phyloP scores from a whole-genome alignment of 1,284 basidiomycete species.

The Ceratobasidium papillatum region DNA sequence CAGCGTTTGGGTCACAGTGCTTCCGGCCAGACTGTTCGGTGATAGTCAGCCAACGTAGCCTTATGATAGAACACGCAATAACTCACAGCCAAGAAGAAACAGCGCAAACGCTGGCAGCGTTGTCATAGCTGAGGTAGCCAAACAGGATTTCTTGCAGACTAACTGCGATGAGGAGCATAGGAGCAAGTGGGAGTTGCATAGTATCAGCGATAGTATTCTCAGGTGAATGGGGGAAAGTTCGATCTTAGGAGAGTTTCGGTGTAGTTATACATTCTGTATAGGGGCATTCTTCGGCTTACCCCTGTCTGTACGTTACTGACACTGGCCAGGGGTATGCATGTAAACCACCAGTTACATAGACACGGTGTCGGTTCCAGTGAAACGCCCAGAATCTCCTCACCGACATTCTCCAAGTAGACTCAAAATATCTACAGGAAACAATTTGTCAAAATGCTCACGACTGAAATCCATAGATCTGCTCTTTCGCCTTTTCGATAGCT shows the following conservation, averaged over 20 bases:
- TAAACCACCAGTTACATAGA: too few species aligned
- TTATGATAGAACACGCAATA: background rate
- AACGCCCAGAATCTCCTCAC: too few species aligned
- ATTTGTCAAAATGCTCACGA: too few species aligned
- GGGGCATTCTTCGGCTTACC: background rate
- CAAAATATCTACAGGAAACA: too few species aligned
- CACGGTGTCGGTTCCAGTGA: too few species aligned
- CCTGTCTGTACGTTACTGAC: too few species aligned
- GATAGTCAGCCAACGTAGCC: background rate
- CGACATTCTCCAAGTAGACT: too few species aligned
- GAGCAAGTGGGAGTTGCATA: background rate
- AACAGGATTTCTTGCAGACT: background rate
- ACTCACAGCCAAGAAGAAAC: background rate
- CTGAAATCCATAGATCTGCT: too few species aligned
- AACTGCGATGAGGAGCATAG: background rate
- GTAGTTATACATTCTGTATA: background rate
- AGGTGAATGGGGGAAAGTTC: background rate
- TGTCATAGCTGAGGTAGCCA: background rate
- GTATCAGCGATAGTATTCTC: background rate
- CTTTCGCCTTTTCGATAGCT: too few species aligned
- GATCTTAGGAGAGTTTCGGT: background rate
- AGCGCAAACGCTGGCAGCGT: background rate
- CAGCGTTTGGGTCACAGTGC: background rate
- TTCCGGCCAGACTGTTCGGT: background rate
- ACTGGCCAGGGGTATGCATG: too few species aligned